phyloP scores from a whole-genome alignment of 1,139 yeast species.

The Yamadazyma spencermartinsiae region DNA sequence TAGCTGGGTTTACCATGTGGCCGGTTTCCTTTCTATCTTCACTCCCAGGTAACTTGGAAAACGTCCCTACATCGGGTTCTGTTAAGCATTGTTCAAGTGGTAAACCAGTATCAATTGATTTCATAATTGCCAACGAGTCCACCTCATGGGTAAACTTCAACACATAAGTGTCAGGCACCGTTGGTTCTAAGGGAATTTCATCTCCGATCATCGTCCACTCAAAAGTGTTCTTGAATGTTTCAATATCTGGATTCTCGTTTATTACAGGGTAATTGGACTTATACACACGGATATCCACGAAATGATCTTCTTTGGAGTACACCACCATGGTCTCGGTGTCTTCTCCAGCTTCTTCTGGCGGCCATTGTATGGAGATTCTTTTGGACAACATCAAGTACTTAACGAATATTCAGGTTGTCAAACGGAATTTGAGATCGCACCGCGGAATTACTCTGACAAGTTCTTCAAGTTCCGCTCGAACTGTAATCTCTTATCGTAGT shows the following conservation, averaged over 20 bases:
- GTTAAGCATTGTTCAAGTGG: slow-evolving; percentile 24
- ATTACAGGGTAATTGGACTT: slow-evolving; percentile 25
- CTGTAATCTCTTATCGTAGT: slow-evolving; percentile 7
- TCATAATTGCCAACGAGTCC: slow-evolving; percentile 37
- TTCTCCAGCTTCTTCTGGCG: slow-evolving; percentile 43
- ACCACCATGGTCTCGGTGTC: slow-evolving; percentile 53
- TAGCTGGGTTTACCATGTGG: slow-evolving; percentile 47
- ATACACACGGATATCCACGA: slow-evolving; percentile 44
- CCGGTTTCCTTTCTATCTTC: slow-evolving; percentile 56
- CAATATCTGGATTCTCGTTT: slow-evolving; percentile 12
- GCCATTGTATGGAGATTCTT: slow-evolving; percentile 56
- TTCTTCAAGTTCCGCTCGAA: slow-evolving; percentile 4
- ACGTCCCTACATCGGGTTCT: slow-evolving; percentile 49
- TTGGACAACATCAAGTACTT: slow-evolving; percentile 35
- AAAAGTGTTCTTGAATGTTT: slow-evolving; percentile 26
- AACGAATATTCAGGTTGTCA: not conserved
- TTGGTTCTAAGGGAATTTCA: slow-evolving; percentile 25
- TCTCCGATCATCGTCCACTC: slow-evolving; percentile 43
- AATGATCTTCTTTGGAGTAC: slow-evolving; percentile 44
- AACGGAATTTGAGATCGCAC: not conserved
- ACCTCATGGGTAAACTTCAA: slow-evolving; percentile 45
- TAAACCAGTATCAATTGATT: slow-evolving; percentile 22
- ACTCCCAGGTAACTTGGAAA: slow-evolving; percentile 37
- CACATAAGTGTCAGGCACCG: slow-evolving; percentile 25
- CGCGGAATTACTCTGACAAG: slow-evolving; percentile 1